Percentiles rank a stretch among this genome's conserved stretches.
These are phyloP conservation scores for Boletus semigastroideus DNA, from an alignment of 1,284 basidiomycete species.

Conservation along the genomic window DNA sequence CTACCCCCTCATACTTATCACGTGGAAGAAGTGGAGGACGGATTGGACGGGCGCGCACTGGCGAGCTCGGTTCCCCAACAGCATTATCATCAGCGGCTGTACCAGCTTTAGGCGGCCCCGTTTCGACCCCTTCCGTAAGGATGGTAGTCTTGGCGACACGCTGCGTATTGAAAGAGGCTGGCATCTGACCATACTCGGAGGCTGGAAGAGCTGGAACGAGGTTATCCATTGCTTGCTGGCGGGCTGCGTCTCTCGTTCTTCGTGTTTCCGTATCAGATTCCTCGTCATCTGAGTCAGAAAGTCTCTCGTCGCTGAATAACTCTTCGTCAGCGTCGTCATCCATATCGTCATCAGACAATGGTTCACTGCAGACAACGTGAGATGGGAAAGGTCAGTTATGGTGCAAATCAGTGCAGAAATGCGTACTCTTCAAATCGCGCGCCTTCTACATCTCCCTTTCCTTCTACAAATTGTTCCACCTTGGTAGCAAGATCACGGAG, in stretches of 20 bases:
- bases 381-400: constrained; percentile 2
- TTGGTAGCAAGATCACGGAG: constrained; percentile 78
- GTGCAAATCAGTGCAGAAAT: constrained; percentile 1
- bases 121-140: constrained; percentile 44
- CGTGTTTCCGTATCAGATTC: constrained; percentile 33
- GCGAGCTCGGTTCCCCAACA: constrained; percentile 6
- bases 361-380: constrained; percentile 45
- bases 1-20: constrained; percentile 79
- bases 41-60: constrained; percentile 34
- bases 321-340: constrained; percentile 37
- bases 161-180: constrained; percentile 71
- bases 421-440: constrained; percentile 85
- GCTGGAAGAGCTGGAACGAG: constrained; percentile 69
- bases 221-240: constrained; percentile 64
- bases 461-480: constrained; percentile 85
- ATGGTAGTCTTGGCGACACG: constrained; percentile 52
- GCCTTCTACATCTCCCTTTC: constrained; percentile 83
- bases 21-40: constrained; percentile 77
- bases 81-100: constrained; percentile 5
- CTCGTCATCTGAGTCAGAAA: constrained; percentile 40
- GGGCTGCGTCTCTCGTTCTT: constrained; percentile 37
- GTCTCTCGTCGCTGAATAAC: constrained; percentile 47
- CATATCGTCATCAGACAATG: constrained; percentile 50
- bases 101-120: constrained; percentile 8
- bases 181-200: constrained; percentile 80